Percentiles rank a stretch among this genome's conserved stretches.
Evolutionary conservation across 257 asterid species (phyloP).

Genomic region (Nicotiana obtusifolia): DNA sequence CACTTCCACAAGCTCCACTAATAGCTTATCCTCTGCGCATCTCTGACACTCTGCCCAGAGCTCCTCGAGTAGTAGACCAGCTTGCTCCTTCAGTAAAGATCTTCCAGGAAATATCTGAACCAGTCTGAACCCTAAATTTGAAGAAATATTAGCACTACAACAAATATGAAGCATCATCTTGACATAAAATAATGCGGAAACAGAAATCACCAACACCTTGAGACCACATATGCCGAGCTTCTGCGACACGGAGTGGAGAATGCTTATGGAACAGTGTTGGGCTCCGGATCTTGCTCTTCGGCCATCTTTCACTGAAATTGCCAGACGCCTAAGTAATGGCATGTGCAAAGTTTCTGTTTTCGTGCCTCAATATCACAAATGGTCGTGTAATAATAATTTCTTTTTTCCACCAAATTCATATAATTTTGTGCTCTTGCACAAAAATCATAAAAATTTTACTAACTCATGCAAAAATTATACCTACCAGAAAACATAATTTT

Average conservation of each 20-base stretch:
- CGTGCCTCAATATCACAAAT: too few species aligned
- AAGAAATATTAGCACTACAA: too few species aligned
- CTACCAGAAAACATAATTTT: too few species aligned
- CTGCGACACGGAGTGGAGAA: slow-evolving; percentile 67
- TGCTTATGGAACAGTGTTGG: slow-evolving; percentile 92
- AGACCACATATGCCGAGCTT: slow-evolving; percentile 65
- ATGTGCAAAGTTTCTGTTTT: too few species aligned
- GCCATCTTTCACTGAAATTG: slow-evolving; percentile 74
- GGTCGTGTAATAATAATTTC: too few species aligned
- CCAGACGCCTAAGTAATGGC: slow-evolving; percentile 43
- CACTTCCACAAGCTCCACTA: too few species aligned
- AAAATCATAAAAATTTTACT: too few species aligned
- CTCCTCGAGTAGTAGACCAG: not conserved
- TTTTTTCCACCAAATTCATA: too few species aligned
- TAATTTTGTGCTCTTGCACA: too few species aligned
- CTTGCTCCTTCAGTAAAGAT: not conserved
- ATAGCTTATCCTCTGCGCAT: not conserved
- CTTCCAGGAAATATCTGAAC: not conserved
- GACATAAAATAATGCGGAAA: not conserved
- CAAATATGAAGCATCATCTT: not conserved
- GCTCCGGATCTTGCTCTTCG: slow-evolving; percentile 71
- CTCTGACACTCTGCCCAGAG: slow-evolving; percentile 1
- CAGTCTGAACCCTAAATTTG: not conserved
- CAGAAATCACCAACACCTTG: slow-evolving; percentile 55
- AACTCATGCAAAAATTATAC: too few species aligned